A percentile compares a stretch with the other conserved stretches of the same genome.
Evolutionary conservation across 306 rosid genomes (phyloP).

Genomic region (Prunus campanulata): DNA sequence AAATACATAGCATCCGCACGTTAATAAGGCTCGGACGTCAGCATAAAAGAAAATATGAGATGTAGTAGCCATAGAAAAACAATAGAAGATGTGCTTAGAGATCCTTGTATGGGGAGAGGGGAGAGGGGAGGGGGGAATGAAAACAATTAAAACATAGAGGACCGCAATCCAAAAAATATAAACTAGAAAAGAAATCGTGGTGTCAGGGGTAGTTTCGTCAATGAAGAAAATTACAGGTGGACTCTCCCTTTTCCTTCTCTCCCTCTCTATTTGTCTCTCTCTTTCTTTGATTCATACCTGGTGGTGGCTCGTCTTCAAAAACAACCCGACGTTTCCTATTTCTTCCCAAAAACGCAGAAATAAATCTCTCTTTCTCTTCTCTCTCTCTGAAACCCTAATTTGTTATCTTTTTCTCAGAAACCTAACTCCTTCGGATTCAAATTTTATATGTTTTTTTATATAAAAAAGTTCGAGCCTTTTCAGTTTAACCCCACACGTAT

Average conservation of each 20-base stretch:
- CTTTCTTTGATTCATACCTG: not conserved
- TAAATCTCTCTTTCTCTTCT: not conserved
- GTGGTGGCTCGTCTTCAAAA: not conserved
- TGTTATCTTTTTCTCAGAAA: not conserved
- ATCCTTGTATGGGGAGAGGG: too few species aligned
- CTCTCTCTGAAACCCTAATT: conserved; percentile 4
- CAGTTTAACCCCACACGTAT: not conserved
- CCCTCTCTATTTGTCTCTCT: not conserved
- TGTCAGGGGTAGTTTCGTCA: not conserved
- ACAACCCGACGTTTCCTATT: not conserved
- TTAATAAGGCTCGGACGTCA: too few species aligned
- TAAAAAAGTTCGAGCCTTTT: not conserved
- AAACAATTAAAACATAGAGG: not conserved
- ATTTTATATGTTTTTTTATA: not conserved
- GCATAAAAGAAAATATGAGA: too few species aligned
- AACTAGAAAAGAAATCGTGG: not conserved
- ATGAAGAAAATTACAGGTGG: not conserved
- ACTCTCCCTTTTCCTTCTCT: not conserved
- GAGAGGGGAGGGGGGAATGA: not conserved
- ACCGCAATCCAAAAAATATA: not conserved
- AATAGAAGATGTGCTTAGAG: too few species aligned
- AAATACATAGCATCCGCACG: too few species aligned
- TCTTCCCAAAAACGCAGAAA: not conserved
- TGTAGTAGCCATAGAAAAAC: too few species aligned
- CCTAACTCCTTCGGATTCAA: not conserved